phyloP scores from a whole-genome alignment of 441 rosid species.

The Pelargonium fulgidum region DNA sequence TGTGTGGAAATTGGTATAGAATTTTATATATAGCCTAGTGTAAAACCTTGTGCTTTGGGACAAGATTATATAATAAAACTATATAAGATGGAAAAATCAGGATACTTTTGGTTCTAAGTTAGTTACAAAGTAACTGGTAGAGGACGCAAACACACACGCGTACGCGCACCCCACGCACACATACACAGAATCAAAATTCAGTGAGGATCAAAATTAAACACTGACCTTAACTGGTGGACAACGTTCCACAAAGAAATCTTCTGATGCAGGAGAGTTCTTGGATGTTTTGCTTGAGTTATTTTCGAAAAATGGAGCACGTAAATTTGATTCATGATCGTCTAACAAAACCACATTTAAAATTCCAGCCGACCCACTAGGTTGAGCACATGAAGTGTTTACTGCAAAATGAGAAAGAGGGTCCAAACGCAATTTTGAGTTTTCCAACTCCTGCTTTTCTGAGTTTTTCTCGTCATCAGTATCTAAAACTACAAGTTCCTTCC shows the following conservation, averaged over 20 bases:
- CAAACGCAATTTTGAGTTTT: conserved; percentile 20
- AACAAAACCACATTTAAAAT: conserved; percentile 19
- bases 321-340: conserved; percentile 31
- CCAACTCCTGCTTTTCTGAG: conserved; percentile 25
- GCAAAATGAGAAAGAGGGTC: conserved; percentile 29
- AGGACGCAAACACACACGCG: not conserved
- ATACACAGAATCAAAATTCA: conserved; percentile 4
- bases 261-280: conserved; percentile 24
- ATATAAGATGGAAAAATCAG: too few relatives aligned
- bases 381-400: conserved; percentile 18
- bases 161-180: not conserved
- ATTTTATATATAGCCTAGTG: too few relatives aligned
- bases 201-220: conserved; percentile 12
- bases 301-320: conserved; percentile 25
- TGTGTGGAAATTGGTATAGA: too few relatives aligned
- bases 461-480: conserved; percentile 14
- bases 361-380: conserved; percentile 26
- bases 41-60: too few relatives aligned
- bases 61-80: too few relatives aligned
- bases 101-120: not conserved
- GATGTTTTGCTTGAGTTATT: conserved; percentile 25
- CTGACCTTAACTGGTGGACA: conserved; percentile 51
- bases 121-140: not conserved
- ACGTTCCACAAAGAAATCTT: conserved; percentile 32
- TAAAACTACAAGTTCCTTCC: too few relatives aligned